Conservation (phyloP, 805 yeast species). For the Candida morakotiae region DNA sequence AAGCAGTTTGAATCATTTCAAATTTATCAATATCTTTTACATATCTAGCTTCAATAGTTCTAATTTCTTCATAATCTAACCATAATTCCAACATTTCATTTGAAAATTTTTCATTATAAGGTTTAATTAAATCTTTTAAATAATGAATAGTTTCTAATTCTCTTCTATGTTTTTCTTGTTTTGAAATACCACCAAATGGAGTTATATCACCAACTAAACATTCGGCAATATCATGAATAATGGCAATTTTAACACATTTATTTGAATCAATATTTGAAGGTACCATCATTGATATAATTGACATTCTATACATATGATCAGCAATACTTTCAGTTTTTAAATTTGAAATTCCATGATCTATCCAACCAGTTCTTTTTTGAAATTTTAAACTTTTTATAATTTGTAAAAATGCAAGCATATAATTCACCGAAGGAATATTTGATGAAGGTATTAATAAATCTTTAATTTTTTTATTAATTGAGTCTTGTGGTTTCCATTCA, state of each 20-base stretch:
- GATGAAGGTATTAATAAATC: slow-evolving; percentile 25
- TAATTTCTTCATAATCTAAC: slow-evolving; percentile 85
- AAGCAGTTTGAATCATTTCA: slow-evolving; percentile 78
- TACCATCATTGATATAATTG: slow-evolving; percentile 70
- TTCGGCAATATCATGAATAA: slow-evolving; percentile 94
- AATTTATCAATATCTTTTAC: slow-evolving; percentile 94
- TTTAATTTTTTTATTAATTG: slow-evolving; percentile 45
- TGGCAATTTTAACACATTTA: slow-evolving; percentile 78
- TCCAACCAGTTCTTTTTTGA: slow-evolving; percentile 92
- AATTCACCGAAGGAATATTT: slow-evolving; percentile 28
- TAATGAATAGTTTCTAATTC: slow-evolving; percentile 72
- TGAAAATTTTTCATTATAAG: slow-evolving; percentile 63
- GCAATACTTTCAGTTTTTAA: slow-evolving; percentile 66
- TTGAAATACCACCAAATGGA: slow-evolving; percentile 63
- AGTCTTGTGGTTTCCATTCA: slow-evolving; percentile 52
- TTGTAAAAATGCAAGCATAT: slow-evolving; percentile 57
- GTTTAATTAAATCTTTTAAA: slow-evolving; percentile 53
- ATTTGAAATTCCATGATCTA: slow-evolving; percentile 54
- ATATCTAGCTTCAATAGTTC: slow-evolving; percentile 77
- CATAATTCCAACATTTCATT: slow-evolving; percentile 66
- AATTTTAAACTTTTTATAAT: slow-evolving; percentile 68
- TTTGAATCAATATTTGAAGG: slow-evolving; percentile 50
- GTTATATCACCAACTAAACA: slow-evolving; percentile 92
- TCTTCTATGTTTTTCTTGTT: slow-evolving; percentile 79
- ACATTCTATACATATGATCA: slow-evolving; percentile 98